Evolutionary conservation across 495 filamentous ascomycete genomes (phyloP).

Genomic region (Xylaria curta): DNA sequence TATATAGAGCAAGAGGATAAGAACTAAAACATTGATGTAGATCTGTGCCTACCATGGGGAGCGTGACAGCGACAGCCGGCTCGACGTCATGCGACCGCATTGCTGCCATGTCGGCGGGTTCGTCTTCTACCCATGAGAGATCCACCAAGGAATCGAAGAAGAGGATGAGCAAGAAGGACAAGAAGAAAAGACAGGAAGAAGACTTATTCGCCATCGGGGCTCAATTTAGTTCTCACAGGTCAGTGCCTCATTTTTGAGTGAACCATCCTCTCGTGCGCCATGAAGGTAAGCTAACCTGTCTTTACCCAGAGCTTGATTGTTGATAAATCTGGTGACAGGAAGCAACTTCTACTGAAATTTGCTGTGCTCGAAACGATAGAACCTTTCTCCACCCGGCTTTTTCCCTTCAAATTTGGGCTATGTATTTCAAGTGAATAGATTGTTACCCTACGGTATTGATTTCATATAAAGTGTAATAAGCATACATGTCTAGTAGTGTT

Average conservation of each 20-base stretch:
- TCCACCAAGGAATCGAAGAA: background rate
- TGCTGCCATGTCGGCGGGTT: background rate
- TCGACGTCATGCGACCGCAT: background rate
- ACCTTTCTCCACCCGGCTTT: background rate
- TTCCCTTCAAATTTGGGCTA: too few species aligned
- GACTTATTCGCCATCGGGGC: background rate
- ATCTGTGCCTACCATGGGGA: background rate
- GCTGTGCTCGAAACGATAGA: background rate
- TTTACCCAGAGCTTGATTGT: background rate
- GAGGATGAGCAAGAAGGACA: background rate
- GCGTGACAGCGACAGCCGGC: background rate
- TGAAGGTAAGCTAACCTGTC: background rate
- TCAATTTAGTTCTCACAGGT: conserved; percentile 10
- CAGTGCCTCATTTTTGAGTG: background rate
- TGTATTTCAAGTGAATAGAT: too few species aligned
- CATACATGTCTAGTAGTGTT: too few species aligned
- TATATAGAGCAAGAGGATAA: background rate
- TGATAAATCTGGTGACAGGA: background rate
- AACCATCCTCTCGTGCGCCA: background rate
- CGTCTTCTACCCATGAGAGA: background rate
- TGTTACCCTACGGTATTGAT: too few species aligned
- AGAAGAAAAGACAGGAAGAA: conserved; percentile 6
- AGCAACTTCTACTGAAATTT: too few species aligned
- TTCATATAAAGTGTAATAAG: too few species aligned
- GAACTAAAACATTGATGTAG: background rate